A percentile compares a stretch with the other conserved stretches of the same genome.
phyloP scores from a whole-genome alignment of 805 yeast species.

The Metschnikowia henanensis region DNA sequence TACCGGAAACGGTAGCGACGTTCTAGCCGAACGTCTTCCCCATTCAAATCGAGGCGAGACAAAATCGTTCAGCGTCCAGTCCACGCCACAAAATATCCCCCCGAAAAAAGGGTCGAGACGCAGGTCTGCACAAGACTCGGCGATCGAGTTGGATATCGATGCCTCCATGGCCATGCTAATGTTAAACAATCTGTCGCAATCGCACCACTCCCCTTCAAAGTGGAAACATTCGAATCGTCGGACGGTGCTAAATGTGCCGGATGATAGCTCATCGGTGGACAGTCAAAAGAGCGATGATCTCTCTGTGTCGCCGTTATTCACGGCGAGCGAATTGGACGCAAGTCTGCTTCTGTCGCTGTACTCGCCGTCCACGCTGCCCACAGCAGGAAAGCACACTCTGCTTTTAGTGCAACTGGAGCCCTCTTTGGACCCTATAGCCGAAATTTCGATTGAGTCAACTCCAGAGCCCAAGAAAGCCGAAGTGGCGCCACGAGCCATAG shows the following conservation, averaged over 20 bases:
- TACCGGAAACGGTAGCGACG: conserved; percentile 24
- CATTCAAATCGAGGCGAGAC: conserved; percentile 2
- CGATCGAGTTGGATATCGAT: conserved; percentile 43
- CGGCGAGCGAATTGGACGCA: conserved; percentile 31
- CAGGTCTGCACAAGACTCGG: conserved; percentile 10
- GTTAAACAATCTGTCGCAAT: conserved; percentile 7
- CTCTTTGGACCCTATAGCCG: conserved; percentile 24
- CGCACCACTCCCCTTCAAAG: conserved; percentile 7
- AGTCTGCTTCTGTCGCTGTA: conserved; percentile 41
- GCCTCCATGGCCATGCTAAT: conserved; percentile 46
- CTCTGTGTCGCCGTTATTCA: conserved; percentile 36
- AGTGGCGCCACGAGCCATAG: conserved; percentile 3
- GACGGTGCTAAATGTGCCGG: background rate
- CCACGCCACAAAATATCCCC: conserved; percentile 16
- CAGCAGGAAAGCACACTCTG: conserved; percentile 7
- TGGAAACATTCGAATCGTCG: conserved; percentile 4
- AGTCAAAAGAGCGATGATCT: conserved; percentile 38
- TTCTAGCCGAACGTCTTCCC: conserved; percentile 5
- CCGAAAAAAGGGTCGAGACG: conserved; percentile 10
- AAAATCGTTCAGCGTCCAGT: background rate
- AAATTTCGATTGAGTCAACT: conserved; percentile 20
- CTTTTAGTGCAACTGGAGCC: conserved; percentile 9
- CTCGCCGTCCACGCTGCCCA: conserved; percentile 20
- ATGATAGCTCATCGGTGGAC: conserved; percentile 40
- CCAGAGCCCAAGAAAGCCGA: conserved; percentile 15